Base-by-base conservation (phyloP, 306 rosid genomes). In the Astragalus glycyphyllos region DNA sequence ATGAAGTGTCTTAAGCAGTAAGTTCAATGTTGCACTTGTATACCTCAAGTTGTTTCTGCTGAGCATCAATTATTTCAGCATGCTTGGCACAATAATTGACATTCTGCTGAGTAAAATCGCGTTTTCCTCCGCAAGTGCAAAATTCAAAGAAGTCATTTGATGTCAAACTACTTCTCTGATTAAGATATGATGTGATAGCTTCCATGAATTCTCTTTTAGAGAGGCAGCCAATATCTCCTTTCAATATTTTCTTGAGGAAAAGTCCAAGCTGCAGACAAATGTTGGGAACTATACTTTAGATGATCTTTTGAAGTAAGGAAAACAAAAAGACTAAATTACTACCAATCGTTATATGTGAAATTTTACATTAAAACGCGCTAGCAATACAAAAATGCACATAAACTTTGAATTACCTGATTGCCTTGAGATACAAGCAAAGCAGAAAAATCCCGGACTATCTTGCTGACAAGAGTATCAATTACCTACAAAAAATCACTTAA, bases 381-480 rank as follows among this genome's bases (percentile, higher is more conserved):
- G 53, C 59, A 73, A 61, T 13, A 58, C 65, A 57, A 14, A 15
- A 41, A 57, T 42, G 59, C 44, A 42, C 59, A 47, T 68, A 41
- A 81, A 60, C 6, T 15, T 54, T 26, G 47, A 75, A 58, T 26
- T 80, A 94, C 98, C 97, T 94, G 95, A 68, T 90, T 87, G 80
- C 96, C 92, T 87, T 88, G 98, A 61, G 97, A 90, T 79, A 80
- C 92, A 68, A 94, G 94, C 74, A 87, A 58, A n/a, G 89, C 84
- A 20, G 97, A 87, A 81, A 94, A 94, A 86, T 94, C 94, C 73
- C 81, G 86, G 63, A 87, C 88, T 29, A 90, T 86, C 84, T 89
- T 94, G 57, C 83, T 58, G 73, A 94, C 84, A 71, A 94, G 77
- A 69, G 90, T 75, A 82, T 94, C 98, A 54, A 94, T 83, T 44